A percentile compares a stretch with the other conserved stretches of the same genome.
Conservation (phyloP, 805 yeast genomes). For the Maudiozyma bulderi region DNA sequence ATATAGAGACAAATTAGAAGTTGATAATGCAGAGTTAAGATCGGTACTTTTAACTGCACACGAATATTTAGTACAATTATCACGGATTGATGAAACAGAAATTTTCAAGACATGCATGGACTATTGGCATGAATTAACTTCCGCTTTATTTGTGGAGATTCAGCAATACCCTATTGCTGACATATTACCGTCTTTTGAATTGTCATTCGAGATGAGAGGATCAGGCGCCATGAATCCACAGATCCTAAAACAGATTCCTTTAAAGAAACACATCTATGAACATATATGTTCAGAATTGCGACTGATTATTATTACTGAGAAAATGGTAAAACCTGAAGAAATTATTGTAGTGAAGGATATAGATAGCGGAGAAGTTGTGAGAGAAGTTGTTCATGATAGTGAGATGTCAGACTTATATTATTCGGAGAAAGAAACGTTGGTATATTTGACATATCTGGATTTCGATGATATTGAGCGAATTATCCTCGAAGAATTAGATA, state of each 20-base stretch:
- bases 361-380: slow-evolving; percentile 85
- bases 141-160: slow-evolving; percentile 71
- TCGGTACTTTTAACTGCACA: slow-evolving; percentile 61
- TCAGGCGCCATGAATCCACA: slow-evolving; percentile 85
- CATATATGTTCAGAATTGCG: slow-evolving; percentile 72
- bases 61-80: slow-evolving; percentile 66
- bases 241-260: slow-evolving; percentile 58
- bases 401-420: slow-evolving; percentile 91
- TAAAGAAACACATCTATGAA: slow-evolving; percentile 74
- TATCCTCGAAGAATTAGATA: slow-evolving; percentile 78
- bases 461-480: slow-evolving; percentile 85
- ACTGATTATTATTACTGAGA: slow-evolving; percentile 70
- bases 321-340: slow-evolving; percentile 97
- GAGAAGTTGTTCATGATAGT: slow-evolving; percentile 89
- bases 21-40: slow-evolving; percentile 35
- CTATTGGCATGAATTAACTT: slow-evolving; percentile 81
- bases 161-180: slow-evolving; percentile 54
- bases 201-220: slow-evolving; percentile 32
- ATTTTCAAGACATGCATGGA: slow-evolving; percentile 89
- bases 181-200: slow-evolving; percentile 32
- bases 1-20: slow-evolving; percentile 57
- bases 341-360: slow-evolving; percentile 92
- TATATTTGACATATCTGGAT: slow-evolving; percentile 87
- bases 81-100: slow-evolving; percentile 87
- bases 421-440: slow-evolving; percentile 87